These are phyloP conservation scores for Trichosanthes cucumerina DNA, from an alignment of 306 rosid genomes.

Conservation along the genomic window DNA sequence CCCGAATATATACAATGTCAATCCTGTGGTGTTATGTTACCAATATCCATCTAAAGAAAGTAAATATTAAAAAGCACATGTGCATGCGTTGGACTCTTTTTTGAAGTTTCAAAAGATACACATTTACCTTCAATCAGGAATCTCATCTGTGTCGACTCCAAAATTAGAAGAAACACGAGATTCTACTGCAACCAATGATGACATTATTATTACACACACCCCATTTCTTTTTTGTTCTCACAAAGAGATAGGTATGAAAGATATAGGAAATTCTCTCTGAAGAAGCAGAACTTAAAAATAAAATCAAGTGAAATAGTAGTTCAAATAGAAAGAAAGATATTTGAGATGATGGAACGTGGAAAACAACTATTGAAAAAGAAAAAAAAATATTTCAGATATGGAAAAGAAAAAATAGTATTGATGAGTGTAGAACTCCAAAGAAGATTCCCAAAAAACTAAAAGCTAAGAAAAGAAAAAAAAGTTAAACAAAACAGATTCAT, in stretches of 20 bases:
- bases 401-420: slow-evolving; percentile 22
- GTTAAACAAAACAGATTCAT: not conserved
- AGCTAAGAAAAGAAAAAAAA: not conserved
- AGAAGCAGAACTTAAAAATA: slow-evolving; percentile 1
- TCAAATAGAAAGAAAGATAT: slow-evolving; percentile 15
- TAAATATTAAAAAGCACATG: not conserved
- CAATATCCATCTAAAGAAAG: not conserved
- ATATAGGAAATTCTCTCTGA: not conserved
- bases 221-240: slow-evolving; percentile 25
- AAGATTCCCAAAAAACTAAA: slow-evolving; percentile 23
- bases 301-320: not conserved
- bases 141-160: slow-evolving; percentile 42
- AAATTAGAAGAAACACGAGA: slow-evolving; percentile 17
- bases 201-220: slow-evolving; percentile 4
- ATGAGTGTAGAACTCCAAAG: slow-evolving; percentile 40
- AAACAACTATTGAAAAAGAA: slow-evolving; percentile 50
- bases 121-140: slow-evolving; percentile 54
- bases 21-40: not conserved
- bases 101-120: slow-evolving; percentile 7
- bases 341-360: slow-evolving; percentile 62
- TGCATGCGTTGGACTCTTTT: no score
- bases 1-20: not conserved
- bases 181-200: slow-evolving; percentile 17
- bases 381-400: slow-evolving; percentile 14
- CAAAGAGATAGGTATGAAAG: not conserved